Evolutionary conservation across 441 rosid species (phyloP).

Genomic region (Bruguiera hainesii): DNA sequence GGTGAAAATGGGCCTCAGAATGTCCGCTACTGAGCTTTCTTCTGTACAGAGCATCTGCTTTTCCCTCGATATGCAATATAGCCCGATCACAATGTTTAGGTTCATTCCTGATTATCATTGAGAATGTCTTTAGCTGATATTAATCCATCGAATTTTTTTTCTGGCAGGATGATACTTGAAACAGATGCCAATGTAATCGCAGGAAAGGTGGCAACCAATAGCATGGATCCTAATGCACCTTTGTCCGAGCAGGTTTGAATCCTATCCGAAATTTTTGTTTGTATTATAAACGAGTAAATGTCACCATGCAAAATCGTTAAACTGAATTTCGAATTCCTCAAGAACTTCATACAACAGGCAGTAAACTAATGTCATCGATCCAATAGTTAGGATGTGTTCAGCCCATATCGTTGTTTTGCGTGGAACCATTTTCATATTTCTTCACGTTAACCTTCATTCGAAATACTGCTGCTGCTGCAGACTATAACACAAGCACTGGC

Average conservation of each 20-base stretch:
- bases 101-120: background rate
- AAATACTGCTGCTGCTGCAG: slow-evolving; percentile 32
- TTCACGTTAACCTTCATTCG: background rate
- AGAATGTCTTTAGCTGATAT: background rate
- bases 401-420: too few species aligned
- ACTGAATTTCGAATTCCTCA: too few species aligned
- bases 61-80: background rate
- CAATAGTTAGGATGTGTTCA: too few species aligned
- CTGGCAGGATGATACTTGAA: slow-evolving; percentile 78
- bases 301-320: too few species aligned
- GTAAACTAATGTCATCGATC: too few species aligned
- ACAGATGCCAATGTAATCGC: slow-evolving; percentile 78
- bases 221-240: slow-evolving; percentile 71
- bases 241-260: slow-evolving; percentile 80
- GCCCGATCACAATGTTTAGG: background rate
- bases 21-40: background rate
- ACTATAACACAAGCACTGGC: slow-evolving; percentile 59
- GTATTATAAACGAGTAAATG: too few species aligned
- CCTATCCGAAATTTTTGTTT: background rate
- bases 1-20: background rate
- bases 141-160: background rate
- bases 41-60: background rate
- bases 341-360: too few species aligned
- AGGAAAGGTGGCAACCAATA: slow-evolving; percentile 82
- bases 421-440: background rate